Base-by-base conservation (phyloP, 2,329 filamentous ascomycete genomes). In the Nigrospora oryzae region DNA sequence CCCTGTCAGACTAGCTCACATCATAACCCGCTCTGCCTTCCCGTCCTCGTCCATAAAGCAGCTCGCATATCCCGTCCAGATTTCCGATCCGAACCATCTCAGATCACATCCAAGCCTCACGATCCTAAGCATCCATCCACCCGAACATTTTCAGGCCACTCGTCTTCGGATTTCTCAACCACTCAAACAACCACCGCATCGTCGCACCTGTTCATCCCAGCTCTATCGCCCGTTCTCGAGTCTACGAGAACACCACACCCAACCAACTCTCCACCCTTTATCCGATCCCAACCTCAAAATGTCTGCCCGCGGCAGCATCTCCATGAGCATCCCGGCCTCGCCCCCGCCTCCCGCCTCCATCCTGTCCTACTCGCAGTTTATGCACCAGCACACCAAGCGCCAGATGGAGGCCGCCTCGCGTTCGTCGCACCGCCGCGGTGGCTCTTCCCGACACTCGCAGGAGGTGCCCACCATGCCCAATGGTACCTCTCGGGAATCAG, bases 321-420 rank as follows among this genome's bases (percentile, higher is more conserved):
- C 34, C 37, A 52, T 52, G 19, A 53, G 57, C 16, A 35, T 54
- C 42, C 56, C 60, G 53, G 56, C 60, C 5, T 13, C 52, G 17
- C 51, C 51, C 16, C 51, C 56, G 16, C 50, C 58, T 14, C 56
- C 59, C 5, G 59, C 61, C 14, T 39, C 53, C 39, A 53, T 66
- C 37, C 52, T 57, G 8, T 60, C 62, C 3, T 84, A 84, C 53
- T 66, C 79, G 13, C 72, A 71, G 48, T 75, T 70, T 46, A 84
- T 84, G 75, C 77, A 79, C 56, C 70, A 75, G 44, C 78, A 84
- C 64, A 84, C 80, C 49, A 81, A 79, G 67, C 68, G 72, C 45
- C 80, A 82, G 59, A 81, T 84, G 76, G 77, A 83, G 49, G 68
- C 68, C 8, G 70, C 70, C n/a, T 66, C 69, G 12, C 67, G 69